Conservation (phyloP, 2,329 filamentous ascomycete species). For the Ceratocystis ficicola region DNA sequence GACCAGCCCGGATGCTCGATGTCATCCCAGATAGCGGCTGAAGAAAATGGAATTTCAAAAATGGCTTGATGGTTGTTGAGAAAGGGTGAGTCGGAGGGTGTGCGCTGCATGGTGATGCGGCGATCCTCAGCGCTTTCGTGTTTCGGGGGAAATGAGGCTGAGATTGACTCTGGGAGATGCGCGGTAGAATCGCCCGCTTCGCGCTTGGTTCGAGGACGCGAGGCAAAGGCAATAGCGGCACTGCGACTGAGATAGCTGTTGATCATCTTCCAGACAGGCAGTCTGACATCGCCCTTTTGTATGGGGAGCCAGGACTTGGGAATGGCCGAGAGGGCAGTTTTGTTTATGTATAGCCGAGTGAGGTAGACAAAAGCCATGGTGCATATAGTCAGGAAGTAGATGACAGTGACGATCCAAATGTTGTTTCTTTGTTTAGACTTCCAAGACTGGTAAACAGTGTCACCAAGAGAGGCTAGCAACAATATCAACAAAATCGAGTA, state of each 20-base stretch:
- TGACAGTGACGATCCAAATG: conserved; percentile 66
- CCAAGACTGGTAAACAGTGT: conserved; percentile 68
- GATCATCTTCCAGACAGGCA: conserved; percentile 64
- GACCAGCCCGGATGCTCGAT: conserved; percentile 84
- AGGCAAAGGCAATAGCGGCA: conserved; percentile 68
- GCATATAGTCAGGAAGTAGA: conserved; percentile 60
- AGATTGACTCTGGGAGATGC: not conserved
- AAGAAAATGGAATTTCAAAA: conserved; percentile 1
- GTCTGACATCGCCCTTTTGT: conserved; percentile 69
- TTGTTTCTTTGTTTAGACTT: conserved; percentile 57
- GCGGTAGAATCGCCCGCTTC: conserved; percentile 2
- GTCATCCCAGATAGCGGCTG: conserved; percentile 54
- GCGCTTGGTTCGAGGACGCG: conserved; percentile 44
- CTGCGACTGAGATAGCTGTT: conserved; percentile 60
- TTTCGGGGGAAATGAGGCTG: not conserved
- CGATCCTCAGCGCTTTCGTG: not conserved
- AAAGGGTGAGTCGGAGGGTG: not conserved
- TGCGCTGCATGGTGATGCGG: not conserved
- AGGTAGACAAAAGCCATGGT: conserved; percentile 67
- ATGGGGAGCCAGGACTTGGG: conserved; percentile 79
- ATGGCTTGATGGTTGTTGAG: not conserved
- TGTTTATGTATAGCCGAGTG: conserved; percentile 74
- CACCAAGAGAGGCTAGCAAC: conserved; percentile 66
- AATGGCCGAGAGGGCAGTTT: conserved; percentile 65
- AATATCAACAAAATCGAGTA: conserved; percentile 61